Base-by-base conservation (phyloP, 495 filamentous ascomycete species). In the Staphylotrichum longicolle region DNA sequence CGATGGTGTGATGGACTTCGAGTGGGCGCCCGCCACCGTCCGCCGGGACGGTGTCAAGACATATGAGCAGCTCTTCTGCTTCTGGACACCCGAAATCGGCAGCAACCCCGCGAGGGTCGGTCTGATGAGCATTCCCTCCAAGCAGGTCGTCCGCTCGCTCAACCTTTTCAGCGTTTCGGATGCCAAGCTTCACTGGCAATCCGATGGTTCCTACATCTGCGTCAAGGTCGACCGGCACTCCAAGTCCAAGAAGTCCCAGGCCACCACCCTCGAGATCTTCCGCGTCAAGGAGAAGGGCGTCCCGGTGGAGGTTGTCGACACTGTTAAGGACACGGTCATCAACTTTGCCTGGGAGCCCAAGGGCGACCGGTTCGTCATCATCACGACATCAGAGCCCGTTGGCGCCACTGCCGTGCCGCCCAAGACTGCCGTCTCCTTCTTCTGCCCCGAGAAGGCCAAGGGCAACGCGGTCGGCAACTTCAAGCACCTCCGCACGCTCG, bases 341-440 rank as follows among this genome's bases (percentile, higher is more conserved):
- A 98, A 98, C 80, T 98, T 98, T 67, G 90, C 94, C 7, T 98
- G 94, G 94, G 94, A 98, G 70, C 94, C 94, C 44, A 94, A 96
- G 77, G 94, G 94, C 58, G 91, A 95, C 68, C 86, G 94, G 49
- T 98, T 98, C 75, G 93, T 97, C 60, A 84, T 96, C 70, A 98
- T 98, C 76, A 96, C 91, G n/a, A 91, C 88, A 5, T 88, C 90
- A 12, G 94, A 98, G 75, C 84, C 89, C 10, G 77, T 89, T 37
- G 83, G 85, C 37, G 85, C 88, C 35, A 86, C 90, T 3, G 89
- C 88, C n/a, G 82, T 83, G 27, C 85, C 90, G n/a, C 93, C 94
- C 63, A 97, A 97, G 80, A 96, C 93, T 8, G 82, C 90, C 1
- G 93, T 98, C 14, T 85, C 90, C 20, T 98, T 98, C 86, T 98